These are phyloP conservation scores for Meripilus lineatus DNA, from an alignment of 1,284 basidiomycete genomes.

Conservation along the genomic window DNA sequence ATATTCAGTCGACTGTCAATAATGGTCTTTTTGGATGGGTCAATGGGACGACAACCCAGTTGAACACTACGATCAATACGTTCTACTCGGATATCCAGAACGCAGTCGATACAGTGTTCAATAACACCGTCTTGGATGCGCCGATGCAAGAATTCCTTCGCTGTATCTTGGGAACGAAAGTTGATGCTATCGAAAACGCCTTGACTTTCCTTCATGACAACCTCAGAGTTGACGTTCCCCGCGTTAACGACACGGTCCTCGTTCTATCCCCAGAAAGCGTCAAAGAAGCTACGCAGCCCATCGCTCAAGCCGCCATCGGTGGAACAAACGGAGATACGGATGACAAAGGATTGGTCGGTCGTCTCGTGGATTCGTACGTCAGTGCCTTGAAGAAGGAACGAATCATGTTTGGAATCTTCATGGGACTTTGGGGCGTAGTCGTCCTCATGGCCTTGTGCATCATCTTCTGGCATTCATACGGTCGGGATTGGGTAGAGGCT, in stretches of 20 bases:
- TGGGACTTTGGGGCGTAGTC: slow-evolving; percentile 76
- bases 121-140: slow-evolving; percentile 73
- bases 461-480: slow-evolving; percentile 65
- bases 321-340: slow-evolving; percentile 38
- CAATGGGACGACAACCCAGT: slow-evolving; percentile 82
- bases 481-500: slow-evolving; percentile 39
- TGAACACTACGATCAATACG: slow-evolving; percentile 75
- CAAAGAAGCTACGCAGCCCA: slow-evolving; percentile 73
- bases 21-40: slow-evolving; percentile 91
- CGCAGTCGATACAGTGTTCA: slow-evolving; percentile 70
- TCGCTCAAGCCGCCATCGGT: slow-evolving; percentile 77
- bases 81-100: slow-evolving; percentile 76
- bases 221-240: slow-evolving; percentile 73
- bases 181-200: slow-evolving; percentile 80
- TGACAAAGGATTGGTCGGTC: slow-evolving; percentile 63
- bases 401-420: slow-evolving; percentile 77
- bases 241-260: slow-evolving; percentile 69
- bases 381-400: slow-evolving; percentile 73
- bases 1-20: slow-evolving; percentile 75
- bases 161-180: slow-evolving; percentile 89
- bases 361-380: slow-evolving; percentile 71
- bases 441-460: slow-evolving; percentile 66
- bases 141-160: slow-evolving; percentile 85
- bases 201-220: slow-evolving; percentile 92
- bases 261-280: slow-evolving; percentile 68